phyloP scores from a whole-genome alignment of 306 rosid genomes.

The Pueraria montana region DNA sequence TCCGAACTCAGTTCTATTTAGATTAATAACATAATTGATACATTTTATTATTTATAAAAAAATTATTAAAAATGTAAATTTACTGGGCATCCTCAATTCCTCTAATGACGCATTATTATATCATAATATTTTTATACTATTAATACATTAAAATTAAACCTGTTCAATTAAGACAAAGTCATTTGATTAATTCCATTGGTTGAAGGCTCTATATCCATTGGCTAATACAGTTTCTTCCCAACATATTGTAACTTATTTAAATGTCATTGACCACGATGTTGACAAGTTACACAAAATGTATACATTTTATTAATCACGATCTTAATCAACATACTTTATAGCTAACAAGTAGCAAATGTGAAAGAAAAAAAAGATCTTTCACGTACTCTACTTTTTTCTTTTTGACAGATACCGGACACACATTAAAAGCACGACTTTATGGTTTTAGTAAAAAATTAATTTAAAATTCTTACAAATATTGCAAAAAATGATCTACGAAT shows the following conservation, averaged over 20 bases:
- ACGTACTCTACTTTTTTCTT: no score
- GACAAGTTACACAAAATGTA: neutral
- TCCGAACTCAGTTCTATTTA: no score
- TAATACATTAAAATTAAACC: no score
- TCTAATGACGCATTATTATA: no score
- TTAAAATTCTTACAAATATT: neutral
- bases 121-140: no score
- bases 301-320: neutral
- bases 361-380: neutral
- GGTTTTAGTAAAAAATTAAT: neutral
- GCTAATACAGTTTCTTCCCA: neutral
- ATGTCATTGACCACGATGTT: neutral
- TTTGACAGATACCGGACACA: neutral
- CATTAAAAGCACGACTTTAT: no score
- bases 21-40: no score
- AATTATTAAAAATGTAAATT: no score
- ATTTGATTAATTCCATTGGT: neutral
- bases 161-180: no score
- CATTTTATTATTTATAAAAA: no score
- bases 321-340: neutral
- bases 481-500: neutral
- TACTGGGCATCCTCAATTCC: no score
- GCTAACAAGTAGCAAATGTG: constrained; percentile 4
- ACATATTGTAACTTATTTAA: neutral
- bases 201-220: neutral